phyloP scores from a whole-genome alignment of 2,329 filamentous ascomycete genomes.

The Alternaria hordeiaustralica region DNA sequence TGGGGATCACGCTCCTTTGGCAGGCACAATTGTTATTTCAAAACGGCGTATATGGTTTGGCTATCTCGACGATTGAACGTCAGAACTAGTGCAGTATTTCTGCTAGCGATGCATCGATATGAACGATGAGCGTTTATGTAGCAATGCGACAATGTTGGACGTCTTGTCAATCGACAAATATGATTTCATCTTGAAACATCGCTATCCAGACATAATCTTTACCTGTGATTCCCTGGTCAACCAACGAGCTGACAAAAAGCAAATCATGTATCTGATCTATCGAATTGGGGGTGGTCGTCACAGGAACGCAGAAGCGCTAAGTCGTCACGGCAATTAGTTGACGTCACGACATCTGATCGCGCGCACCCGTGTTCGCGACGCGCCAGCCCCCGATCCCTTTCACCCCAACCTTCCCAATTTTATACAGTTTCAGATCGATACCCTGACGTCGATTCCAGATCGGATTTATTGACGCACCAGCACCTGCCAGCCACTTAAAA shows the following conservation, averaged over 20 bases:
- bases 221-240: not conserved
- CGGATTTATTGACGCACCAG: not conserved
- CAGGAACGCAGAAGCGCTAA: not conserved
- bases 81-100: slow-evolving; percentile 8
- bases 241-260: not conserved
- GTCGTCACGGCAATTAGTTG: not conserved
- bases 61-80: slow-evolving; percentile 11
- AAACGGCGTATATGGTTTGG: slow-evolving; percentile 10
- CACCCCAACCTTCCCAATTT: slow-evolving; percentile 1
- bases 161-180: slow-evolving; percentile 1
- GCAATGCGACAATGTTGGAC: slow-evolving; percentile 10
- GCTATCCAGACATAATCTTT: too few species aligned
- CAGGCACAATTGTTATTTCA: slow-evolving; percentile 12
- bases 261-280: not conserved
- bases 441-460: not conserved
- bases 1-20: slow-evolving; percentile 19
- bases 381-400: not conserved
- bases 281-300: not conserved
- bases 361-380: not conserved
- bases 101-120: slow-evolving; percentile 9
- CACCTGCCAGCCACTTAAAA: not conserved
- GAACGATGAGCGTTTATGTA: slow-evolving; percentile 12
- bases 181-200: not conserved
- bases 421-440: slow-evolving; percentile 6
- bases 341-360: slow-evolving; percentile 10